A percentile compares a stretch with the other conserved stretches of the same genome.
Evolutionary conservation across 179 eudicot genomes (phyloP).

Genomic region (Drosera spatulata): DNA sequence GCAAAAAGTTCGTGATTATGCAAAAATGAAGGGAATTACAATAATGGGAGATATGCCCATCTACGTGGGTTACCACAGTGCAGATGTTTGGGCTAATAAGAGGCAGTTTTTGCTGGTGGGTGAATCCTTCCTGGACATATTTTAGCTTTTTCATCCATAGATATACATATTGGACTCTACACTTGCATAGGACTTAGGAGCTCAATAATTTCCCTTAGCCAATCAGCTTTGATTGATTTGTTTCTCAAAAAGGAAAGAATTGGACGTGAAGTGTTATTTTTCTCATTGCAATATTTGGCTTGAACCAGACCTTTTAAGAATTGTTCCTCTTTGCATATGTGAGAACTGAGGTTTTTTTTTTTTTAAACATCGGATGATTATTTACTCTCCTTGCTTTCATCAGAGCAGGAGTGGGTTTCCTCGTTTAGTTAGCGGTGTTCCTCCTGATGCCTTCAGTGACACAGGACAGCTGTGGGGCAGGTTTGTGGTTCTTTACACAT

Average conservation of each 20-base stretch:
- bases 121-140: slow-evolving; percentile 3
- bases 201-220: neutral
- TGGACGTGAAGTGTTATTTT: too few relatives aligned
- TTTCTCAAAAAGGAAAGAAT: neutral
- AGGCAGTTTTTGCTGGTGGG: slow-evolving; percentile 75
- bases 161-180: neutral
- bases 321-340: too few relatives aligned
- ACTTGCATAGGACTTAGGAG: neutral
- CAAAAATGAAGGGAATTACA: slow-evolving; percentile 57
- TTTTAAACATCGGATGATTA: neutral
- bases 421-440: slow-evolving; percentile 88
- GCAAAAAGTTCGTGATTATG: slow-evolving; percentile 76
- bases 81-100: slow-evolving; percentile 98
- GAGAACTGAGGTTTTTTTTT: too few relatives aligned
- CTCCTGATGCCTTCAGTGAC: slow-evolving; percentile 98
- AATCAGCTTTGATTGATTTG: neutral
- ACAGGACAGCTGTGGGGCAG: slow-evolving; percentile 99
- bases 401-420: slow-evolving; percentile 91
- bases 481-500: slow-evolving; percentile 23
- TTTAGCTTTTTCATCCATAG: neutral
- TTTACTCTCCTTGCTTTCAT: slow-evolving; percentile 3
- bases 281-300: too few relatives aligned
- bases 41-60: slow-evolving; percentile 99
- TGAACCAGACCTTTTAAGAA: too few relatives aligned
- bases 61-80: slow-evolving; percentile 97